These are phyloP conservation scores for Quercus engelmannii DNA, from an alignment of 306 rosid genomes.

Conservation along the genomic window DNA sequence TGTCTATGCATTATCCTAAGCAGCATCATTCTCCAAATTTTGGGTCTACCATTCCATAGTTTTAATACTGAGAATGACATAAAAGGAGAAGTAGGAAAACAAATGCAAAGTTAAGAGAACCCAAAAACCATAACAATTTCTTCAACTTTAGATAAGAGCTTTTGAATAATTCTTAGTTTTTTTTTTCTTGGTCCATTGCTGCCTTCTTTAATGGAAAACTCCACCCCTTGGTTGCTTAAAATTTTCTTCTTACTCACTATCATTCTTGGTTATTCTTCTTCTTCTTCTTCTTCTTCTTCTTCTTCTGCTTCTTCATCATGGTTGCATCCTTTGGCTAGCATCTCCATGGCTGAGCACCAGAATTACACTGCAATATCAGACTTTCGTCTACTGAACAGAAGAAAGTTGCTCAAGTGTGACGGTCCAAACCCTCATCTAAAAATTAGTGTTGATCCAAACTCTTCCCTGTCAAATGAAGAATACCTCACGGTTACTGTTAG, in stretches of 20 bases:
- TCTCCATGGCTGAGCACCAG: slow-evolving; percentile 35
- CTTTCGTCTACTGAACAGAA: slow-evolving; percentile 62
- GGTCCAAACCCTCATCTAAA: slow-evolving; percentile 25
- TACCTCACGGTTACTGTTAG: slow-evolving; percentile 47
- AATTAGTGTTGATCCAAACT: slow-evolving; percentile 29
- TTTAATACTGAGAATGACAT: neutral
- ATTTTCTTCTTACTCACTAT: neutral
- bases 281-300: neutral
- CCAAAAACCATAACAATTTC: no score
- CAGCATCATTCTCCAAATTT: no score
- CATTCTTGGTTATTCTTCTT: neutral
- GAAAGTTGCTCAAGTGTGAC: slow-evolving; percentile 35
- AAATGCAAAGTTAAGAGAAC: neutral
- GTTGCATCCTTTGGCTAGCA: slow-evolving; percentile 23
- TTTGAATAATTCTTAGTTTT: neutral
- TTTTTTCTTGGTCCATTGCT: no score
- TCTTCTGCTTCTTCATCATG: neutral
- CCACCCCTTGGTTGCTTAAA: slow-evolving; percentile 5
- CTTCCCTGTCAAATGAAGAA: slow-evolving; percentile 44
- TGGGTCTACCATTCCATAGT: no score
- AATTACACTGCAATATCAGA: slow-evolving; percentile 63
- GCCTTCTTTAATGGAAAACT: neutral
- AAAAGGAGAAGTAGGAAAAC: neutral
- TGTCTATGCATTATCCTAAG: no score
- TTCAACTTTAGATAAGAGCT: neutral